Evolutionary conservation across 2,329 filamentous ascomycete species (phyloP).

Genomic region (Colletotrichum musicola): DNA sequence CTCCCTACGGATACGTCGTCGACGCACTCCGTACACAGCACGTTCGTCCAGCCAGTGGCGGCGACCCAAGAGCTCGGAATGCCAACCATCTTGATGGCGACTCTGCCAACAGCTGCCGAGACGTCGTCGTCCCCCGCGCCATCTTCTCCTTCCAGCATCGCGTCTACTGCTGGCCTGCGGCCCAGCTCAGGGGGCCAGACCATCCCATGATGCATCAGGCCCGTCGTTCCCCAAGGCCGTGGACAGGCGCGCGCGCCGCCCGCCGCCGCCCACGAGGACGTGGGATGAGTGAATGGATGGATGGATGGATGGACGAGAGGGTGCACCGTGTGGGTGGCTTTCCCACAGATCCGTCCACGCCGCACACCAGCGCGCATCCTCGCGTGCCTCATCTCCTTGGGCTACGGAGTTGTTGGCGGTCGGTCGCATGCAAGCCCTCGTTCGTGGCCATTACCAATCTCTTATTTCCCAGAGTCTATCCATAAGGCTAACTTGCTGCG

Average conservation of each 20-base stretch:
- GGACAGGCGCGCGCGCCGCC: not conserved
- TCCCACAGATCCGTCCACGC: constrained; percentile 30
- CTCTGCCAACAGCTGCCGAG: constrained; percentile 25
- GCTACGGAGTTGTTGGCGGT: not conserved
- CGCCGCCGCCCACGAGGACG: constrained; percentile 16
- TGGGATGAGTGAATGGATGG: not conserved
- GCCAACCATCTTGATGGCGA: not conserved
- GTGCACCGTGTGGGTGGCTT: constrained; percentile 8
- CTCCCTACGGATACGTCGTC: not conserved
- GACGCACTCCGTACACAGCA: not conserved
- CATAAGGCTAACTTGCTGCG: constrained; percentile 37
- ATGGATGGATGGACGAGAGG: not conserved
- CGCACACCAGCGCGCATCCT: constrained; percentile 23
- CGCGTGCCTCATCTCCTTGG: constrained; percentile 8
- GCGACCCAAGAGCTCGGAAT: constrained; percentile 2
- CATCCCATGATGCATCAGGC: constrained; percentile 10
- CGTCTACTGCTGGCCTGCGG: constrained; percentile 26
- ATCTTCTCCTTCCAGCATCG: constrained; percentile 12
- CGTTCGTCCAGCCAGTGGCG: not conserved
- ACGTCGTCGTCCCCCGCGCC: constrained; percentile 7
- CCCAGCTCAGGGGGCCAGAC: constrained; percentile 11
- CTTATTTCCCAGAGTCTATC: constrained; percentile 26
- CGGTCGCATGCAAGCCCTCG: constrained; percentile 13
- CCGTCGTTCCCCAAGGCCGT: constrained; percentile 17
- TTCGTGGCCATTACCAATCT: constrained; percentile 28